Evolutionary conservation across 306 rosid species (phyloP), one percentile per base, ranked within the genome.

Genomic region (Lotus japonicus): DNA sequence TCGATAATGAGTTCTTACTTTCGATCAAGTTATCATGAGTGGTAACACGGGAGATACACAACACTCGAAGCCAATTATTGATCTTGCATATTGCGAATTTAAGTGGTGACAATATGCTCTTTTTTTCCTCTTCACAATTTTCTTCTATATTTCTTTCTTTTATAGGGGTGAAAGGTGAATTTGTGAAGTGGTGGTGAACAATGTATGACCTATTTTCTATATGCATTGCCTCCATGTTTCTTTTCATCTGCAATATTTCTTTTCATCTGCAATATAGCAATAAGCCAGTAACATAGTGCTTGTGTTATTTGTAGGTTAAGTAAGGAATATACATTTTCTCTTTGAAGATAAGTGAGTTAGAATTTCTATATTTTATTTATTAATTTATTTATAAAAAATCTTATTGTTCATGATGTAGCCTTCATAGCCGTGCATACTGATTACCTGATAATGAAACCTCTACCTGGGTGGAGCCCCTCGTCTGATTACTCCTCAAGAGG

Each of bases 401-500:
- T 88, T 26, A 72, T 81, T 54, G 77, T 79, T 75, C 84, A 86
- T 68, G 90, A 91, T 76, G 92, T 91, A 51, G 73, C 74, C 51
- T 83, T 84, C 85, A 88, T 88, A 35, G 87, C 89, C 7, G 90
- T 84, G 64, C 80, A 88, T 70, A 88, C 88, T 56, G 92, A 91
- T 76, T 72, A 81, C 78, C 82, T 91, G 79, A 84, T 91, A 38
- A 76, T 62, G 78, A 81, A 79, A 65, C 86, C 88, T 55, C 35
- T 81, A 43, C 90, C 89, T 45, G 51, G 76, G 42, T 88, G 97
- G 92, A 91, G 83, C 70, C 83, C 83, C 43, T 75, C 87, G 33
- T 62, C 63, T 80, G 73, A 76, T 66, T 53, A 64, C 55, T 82
- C 83, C 68, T 69, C 83, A 14, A 73, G 63, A 38, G 83, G 58